phyloP scores from a whole-genome alignment of 2,329 filamentous ascomycete species.

The Talaromyces sp. region DNA sequence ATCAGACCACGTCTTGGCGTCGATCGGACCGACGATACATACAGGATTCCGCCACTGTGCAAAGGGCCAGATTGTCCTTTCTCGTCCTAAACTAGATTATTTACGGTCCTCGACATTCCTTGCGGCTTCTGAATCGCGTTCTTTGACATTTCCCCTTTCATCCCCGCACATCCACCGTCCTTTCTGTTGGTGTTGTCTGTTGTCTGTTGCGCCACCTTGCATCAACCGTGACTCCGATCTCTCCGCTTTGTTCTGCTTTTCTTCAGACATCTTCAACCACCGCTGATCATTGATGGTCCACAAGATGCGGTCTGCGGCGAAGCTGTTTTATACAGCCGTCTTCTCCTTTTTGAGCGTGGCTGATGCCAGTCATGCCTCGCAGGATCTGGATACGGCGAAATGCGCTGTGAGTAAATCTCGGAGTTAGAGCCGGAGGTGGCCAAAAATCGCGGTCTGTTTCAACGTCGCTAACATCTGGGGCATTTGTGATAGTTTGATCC shows the following conservation, averaged over 20 bases:
- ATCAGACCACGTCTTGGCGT: conserved; percentile 8
- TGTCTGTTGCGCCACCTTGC: conserved; percentile 5
- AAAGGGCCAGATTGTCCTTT: conserved; percentile 16
- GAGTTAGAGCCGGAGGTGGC: too few species aligned
- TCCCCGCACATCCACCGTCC: background rate
- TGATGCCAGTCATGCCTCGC: conserved; percentile 48
- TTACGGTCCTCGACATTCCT: background rate
- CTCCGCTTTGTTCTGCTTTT: background rate
- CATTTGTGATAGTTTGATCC: conserved; percentile 71
- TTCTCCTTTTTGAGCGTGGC: conserved; percentile 60
- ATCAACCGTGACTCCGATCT: conserved; percentile 3
- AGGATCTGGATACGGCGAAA: conserved; percentile 43
- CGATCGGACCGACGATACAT: background rate
- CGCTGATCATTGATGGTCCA: background rate
- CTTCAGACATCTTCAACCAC: background rate
- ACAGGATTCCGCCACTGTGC: conserved; percentile 2
- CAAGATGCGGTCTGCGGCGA: conserved; percentile 57
- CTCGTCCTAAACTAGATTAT: background rate
- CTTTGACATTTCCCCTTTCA: background rate
- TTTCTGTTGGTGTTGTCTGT: conserved; percentile 2
- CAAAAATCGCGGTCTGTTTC: background rate
- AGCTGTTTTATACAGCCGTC: conserved; percentile 63
- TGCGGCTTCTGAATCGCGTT: background rate
- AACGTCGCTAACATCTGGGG: conserved; percentile 6
- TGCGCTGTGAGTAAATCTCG: conserved; percentile 56